Evolutionary conservation across 345 rosid genomes (phyloP), one percentile per base, ranked within the genome.

Genomic region (Eucalyptus marginata): DNA sequence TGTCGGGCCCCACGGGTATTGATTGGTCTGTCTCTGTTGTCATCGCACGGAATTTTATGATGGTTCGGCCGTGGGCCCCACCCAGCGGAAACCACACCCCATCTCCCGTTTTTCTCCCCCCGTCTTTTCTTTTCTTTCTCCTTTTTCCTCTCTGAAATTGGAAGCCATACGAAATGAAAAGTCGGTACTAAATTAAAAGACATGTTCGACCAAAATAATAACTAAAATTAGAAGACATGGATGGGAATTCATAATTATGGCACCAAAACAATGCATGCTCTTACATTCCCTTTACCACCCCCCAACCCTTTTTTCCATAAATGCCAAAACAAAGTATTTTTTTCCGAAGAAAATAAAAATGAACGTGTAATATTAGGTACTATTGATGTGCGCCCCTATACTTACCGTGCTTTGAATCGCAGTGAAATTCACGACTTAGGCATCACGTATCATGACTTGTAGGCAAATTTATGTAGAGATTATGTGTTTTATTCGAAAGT

Each of bases 361-460:
- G 9, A 25, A 27, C 7, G 4, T 40, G 6, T 2, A 36, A 18
- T 9, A 36, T 36, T 36, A 46, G 22, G 25, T 5, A 36, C 46
- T 44, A 20, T 8, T 7, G 2, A 76, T 76, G 47, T 5, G 0
- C 4, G 3, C 2, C 3, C 46, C 4, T 9, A 2, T 18, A 10
- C 25, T 20, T 10, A 11, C 27, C 15, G 24, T 76, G 15, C 47
- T 76, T 6, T 22, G 14, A 22, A 36, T 76, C 2, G 0, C 7
- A 13, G 8, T 10, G 47, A 20, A 76, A 36, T 40, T 76, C 83
- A 76, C 27, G 8, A 10, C 81, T 71, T 36, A 71, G 8, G 27
- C 27, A 10, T 36, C 11, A 10, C 5, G 1, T 36, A 11, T 20
- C 5, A 22, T 68, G 25, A 33, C 20, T 17, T 4, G 7, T 10